Conservation (phyloP, 164 flowering plant species). For the Cinnamomum micranthum region DNA sequence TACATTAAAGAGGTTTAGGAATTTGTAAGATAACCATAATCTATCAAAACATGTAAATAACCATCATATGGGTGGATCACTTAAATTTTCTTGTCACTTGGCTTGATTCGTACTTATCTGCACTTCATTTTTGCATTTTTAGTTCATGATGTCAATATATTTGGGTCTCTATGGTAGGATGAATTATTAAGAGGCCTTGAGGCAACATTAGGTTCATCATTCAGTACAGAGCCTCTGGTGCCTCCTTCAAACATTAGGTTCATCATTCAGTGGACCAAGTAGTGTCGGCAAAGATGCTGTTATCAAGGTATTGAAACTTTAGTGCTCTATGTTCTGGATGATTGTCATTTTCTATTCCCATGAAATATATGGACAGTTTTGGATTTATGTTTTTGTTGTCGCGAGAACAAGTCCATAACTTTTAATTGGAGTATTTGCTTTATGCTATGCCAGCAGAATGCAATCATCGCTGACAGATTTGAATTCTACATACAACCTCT, state of each 20-base stretch:
- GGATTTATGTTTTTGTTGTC: not conserved
- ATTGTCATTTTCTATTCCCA: not conserved
- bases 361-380: not conserved
- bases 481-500: not conserved
- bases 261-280: slow-evolving; percentile 87
- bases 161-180: slow-evolving; percentile 7
- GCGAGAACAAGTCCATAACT: not conserved
- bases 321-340: not conserved
- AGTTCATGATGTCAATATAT: not conserved
- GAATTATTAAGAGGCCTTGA: slow-evolving; percentile 73
- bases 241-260: too few species aligned
- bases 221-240: slow-evolving; percentile 47
- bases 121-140: not conserved
- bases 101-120: not conserved
- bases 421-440: not conserved
- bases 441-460: not conserved
- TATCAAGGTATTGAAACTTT: slow-evolving; percentile 31
- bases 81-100: not conserved
- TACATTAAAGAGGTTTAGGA: not conserved
- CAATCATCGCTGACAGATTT: not conserved
- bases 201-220: slow-evolving; percentile 55
- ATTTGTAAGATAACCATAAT: not conserved
- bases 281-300: slow-evolving; percentile 93
- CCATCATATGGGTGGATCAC: not conserved
- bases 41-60: not conserved